These are phyloP conservation scores for Zopfia rhizophila DNA, from an alignment of 2,329 filamentous ascomycete species.

Conservation along the genomic window DNA sequence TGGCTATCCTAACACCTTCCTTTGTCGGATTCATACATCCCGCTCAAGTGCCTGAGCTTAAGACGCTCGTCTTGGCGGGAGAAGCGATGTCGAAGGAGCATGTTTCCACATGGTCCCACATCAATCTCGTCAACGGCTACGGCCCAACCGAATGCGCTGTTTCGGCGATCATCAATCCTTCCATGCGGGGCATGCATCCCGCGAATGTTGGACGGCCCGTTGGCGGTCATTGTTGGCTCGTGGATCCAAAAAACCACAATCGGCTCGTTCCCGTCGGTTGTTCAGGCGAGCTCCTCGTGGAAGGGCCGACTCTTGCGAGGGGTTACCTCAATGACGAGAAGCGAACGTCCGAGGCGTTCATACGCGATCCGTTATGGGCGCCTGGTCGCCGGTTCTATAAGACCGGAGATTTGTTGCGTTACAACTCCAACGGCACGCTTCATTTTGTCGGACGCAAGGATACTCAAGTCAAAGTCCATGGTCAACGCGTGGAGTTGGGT, in stretches of 20 bases:
- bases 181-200: slow-evolving; percentile 1
- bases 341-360: slow-evolving; percentile 9
- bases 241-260: slow-evolving; percentile 12
- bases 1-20: slow-evolving; percentile 19
- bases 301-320: slow-evolving; percentile 10
- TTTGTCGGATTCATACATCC: slow-evolving; percentile 39
- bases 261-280: slow-evolving; percentile 8
- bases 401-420: slow-evolving; percentile 18
- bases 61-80: slow-evolving; percentile 52
- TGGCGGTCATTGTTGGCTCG: slow-evolving; percentile 17
- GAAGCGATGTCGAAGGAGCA: slow-evolving; percentile 42
- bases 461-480: slow-evolving; percentile 20
- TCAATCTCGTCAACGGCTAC: slow-evolving; percentile 23
- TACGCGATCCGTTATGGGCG: slow-evolving; percentile 9
- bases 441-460: slow-evolving; percentile 24
- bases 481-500: slow-evolving; percentile 23
- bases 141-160: slow-evolving; percentile 20
- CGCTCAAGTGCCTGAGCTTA: slow-evolving; percentile 51
- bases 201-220: slow-evolving; percentile 1
- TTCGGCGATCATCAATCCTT: background rate
- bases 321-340: slow-evolving; percentile 15
- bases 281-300: slow-evolving; percentile 10
- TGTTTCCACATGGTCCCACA: slow-evolving; percentile 16
- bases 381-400: slow-evolving; percentile 8
- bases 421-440: slow-evolving; percentile 13